Evolutionary conservation across 306 rosid genomes (phyloP), one percentile per base, ranked within the genome.

Genomic region (Prosopis cineraria): DNA sequence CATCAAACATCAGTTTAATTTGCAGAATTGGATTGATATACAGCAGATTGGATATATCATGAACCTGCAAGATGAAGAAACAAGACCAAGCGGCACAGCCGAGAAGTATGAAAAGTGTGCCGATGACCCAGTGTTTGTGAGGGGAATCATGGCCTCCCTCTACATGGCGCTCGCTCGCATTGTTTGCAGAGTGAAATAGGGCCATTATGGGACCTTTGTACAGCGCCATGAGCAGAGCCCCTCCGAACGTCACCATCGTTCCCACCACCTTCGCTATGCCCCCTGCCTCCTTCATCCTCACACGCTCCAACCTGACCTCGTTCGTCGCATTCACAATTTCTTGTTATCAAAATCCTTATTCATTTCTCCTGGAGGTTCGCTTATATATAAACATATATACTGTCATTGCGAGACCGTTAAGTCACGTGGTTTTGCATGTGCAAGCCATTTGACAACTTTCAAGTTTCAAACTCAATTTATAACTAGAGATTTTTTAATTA

Each of bases 181-280:
- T 68, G 82, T 73, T 64, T 65, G 40, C 4, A 33, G 77, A 84
- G 24, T 52, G 80, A 70, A 88, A 73, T 22, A 93, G 31, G 36
- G 85, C 75, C 1, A 93, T 16, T 16, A 80, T 74, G 2, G 96
- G 96, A 27, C 97, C 97, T 83, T 89, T 93, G 84, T 89, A 91
- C 1, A 89, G 39, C 30, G 97, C 87, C 96, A 93, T 88, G 5
- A 91, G 40, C 86, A 89, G 19, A 6, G 96, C 87, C 10, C 96
- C 93, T 43, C 3, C 84, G 27, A 93, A 85, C 10, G 88, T 88
- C 40, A 87, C 86, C 24, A 73, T 19, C 0, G 85, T 84, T 68
- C 85, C 85, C 2, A 68, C 8, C 75, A 93, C 86, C 75, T 93
- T 93, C 0, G 89, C 92, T 71, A 84, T 90, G 19, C 92, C 84